phyloP scores from a whole-genome alignment of 1,284 basidiomycete genomes.

The Cystobasidium sp. region DNA sequence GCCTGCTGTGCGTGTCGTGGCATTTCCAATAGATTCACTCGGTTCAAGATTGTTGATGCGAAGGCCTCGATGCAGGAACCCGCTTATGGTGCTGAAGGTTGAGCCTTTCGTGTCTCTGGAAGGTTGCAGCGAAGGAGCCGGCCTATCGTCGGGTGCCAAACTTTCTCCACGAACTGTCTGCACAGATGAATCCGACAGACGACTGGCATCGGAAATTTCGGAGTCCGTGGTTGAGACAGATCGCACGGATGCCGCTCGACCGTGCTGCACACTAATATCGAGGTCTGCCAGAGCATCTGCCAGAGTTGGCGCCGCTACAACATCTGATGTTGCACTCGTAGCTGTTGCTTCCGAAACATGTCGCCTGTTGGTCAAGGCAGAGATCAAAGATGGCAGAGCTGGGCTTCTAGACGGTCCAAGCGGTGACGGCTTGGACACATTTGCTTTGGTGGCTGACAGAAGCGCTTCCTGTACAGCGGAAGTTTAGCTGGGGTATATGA shows the following conservation, averaged over 20 bases:
- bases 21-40: neutral
- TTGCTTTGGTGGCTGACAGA: slow-evolving; percentile 14
- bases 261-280: slow-evolving; percentile 24
- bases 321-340: neutral
- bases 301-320: neutral
- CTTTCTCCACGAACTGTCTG: slow-evolving; percentile 14
- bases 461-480: slow-evolving; percentile 11
- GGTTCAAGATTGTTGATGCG: slow-evolving; percentile 12
- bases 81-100: slow-evolving; percentile 22
- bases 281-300: neutral
- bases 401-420: neutral
- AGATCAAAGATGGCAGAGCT: slow-evolving; percentile 21
- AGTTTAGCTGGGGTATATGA: neutral
- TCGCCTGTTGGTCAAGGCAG: slow-evolving; percentile 9
- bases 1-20: neutral
- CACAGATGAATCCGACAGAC: slow-evolving; percentile 1
- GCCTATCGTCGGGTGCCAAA: neutral
- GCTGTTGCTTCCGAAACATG: slow-evolving; percentile 33
- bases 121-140: neutral
- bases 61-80: slow-evolving; percentile 9
- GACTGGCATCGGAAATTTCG: neutral
- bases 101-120: neutral
- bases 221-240: slow-evolving; percentile 13
- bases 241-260: slow-evolving; percentile 10
- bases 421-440: slow-evolving; percentile 1